A percentile compares a stretch with the other conserved stretches of the same genome.
Conservation (phyloP, 345 rosid species). For the Syzygium jambos region DNA sequence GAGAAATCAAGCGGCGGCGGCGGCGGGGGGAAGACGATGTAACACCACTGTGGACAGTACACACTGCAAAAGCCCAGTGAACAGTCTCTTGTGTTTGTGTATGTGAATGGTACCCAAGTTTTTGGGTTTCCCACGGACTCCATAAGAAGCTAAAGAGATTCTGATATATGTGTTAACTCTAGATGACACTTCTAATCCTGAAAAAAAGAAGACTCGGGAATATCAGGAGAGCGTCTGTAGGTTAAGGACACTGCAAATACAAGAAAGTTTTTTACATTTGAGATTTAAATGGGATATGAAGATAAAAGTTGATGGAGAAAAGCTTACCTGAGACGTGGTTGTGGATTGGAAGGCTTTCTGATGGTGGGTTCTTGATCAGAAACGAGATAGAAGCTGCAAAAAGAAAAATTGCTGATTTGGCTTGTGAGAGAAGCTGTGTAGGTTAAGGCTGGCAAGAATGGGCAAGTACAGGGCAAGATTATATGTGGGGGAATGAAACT, state of each 20-base stretch:
- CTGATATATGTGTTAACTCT: neutral
- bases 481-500: neutral
- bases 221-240: neutral
- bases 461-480: neutral
- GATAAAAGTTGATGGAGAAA: neutral
- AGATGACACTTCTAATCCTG: neutral
- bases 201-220: neutral
- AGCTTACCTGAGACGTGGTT: neutral
- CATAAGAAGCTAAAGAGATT: constrained; percentile 7
- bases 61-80: constrained; percentile 64
- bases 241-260: neutral
- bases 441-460: neutral
- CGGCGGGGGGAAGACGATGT: constrained; percentile 17
- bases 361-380: neutral
- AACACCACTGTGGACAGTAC: constrained; percentile 87
- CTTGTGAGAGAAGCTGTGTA: neutral
- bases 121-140: constrained; percentile 27
- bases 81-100: constrained; percentile 60
- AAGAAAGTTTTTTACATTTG: neutral
- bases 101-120: constrained; percentile 31
- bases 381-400: neutral
- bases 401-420: neutral
- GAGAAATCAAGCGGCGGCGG: constrained; percentile 54
- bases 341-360: neutral
- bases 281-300: neutral